Conservation (phyloP, 768 basidiomycete genomes). For the Hemileccinum impolitum region DNA sequence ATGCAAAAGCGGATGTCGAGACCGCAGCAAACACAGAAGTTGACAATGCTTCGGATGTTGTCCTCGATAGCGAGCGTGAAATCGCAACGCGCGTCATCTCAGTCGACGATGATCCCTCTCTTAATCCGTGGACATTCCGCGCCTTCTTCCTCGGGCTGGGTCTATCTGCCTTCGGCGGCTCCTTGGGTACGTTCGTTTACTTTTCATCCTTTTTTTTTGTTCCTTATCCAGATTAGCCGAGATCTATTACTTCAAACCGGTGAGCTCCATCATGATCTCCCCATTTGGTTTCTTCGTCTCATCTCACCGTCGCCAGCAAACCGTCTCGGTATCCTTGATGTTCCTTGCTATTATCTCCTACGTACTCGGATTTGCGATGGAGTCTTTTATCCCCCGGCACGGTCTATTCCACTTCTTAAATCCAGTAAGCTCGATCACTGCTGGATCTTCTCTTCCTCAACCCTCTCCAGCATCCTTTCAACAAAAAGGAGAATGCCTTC, state of each 20-base stretch:
- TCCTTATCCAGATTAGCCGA: constrained; percentile 36
- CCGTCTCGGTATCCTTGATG: constrained; percentile 48
- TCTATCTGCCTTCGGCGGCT: constrained; percentile 48
- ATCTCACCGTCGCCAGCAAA: constrained; percentile 38
- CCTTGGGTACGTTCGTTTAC: constrained; percentile 36
- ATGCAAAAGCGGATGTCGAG: constrained; percentile 34
- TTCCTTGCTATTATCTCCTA: constrained; percentile 52
- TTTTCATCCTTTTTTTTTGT: neutral
- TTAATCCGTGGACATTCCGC: constrained; percentile 37
- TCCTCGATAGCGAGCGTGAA: constrained; percentile 43
- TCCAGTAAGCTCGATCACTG: constrained; percentile 29
- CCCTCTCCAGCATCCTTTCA: constrained; percentile 45
- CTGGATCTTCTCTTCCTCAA: neutral
- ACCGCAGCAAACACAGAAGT: neutral
- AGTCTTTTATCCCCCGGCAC: constrained; percentile 41
- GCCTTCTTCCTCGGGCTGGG: constrained; percentile 53
- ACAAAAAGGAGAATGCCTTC: constrained; percentile 57
- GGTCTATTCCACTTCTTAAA: constrained; percentile 51
- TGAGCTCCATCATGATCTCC: constrained; percentile 10
- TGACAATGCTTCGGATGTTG: constrained; percentile 8
- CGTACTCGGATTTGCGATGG: constrained; percentile 45
- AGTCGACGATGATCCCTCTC: constrained; percentile 31
- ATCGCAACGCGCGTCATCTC: constrained; percentile 46
- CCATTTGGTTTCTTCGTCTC: neutral
- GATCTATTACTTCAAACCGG: constrained; percentile 62